phyloP scores from a whole-genome alignment of 208 protist genomes.

The Balamuthia mandrillaris region DNA sequence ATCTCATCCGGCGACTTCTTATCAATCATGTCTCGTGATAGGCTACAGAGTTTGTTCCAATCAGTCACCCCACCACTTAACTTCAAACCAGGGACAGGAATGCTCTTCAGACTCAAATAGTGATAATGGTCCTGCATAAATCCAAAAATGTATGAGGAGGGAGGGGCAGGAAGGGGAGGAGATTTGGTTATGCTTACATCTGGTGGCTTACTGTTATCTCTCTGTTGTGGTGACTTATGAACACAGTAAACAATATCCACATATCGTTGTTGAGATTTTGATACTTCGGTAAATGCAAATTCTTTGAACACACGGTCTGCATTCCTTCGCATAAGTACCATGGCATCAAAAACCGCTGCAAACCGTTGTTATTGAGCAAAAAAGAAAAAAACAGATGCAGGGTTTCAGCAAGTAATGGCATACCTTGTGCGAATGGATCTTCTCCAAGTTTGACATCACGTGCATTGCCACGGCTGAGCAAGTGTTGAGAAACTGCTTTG shows the following conservation, averaged over 20 bases:
- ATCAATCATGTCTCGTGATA: neutral
- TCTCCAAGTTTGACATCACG: neutral
- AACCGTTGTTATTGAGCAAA: neutral
- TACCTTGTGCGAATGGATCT: constrained; percentile 36
- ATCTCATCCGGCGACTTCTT: neutral
- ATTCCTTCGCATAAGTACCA: neutral
- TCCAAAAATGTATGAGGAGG: neutral
- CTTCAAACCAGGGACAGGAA: neutral
- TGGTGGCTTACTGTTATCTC: too few relatives aligned
- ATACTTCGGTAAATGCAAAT: neutral
- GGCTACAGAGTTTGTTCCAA: neutral
- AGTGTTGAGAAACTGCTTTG: neutral
- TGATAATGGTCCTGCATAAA: neutral
- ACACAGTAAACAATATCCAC: neutral
- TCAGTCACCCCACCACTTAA: neutral
- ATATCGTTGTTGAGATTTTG: neutral
- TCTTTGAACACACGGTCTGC: constrained; percentile 14
- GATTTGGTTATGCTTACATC: too few relatives aligned
- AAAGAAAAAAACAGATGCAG: neutral
- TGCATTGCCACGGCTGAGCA: neutral
- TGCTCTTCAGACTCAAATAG: constrained; percentile 29
- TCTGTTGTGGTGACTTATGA: neutral
- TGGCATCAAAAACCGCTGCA: constrained; percentile 2
- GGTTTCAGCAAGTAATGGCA: neutral
- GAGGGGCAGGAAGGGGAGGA: neutral